Evolutionary conservation across 495 filamentous ascomycete species (phyloP).

Genomic region (Hamigera avellanea): DNA sequence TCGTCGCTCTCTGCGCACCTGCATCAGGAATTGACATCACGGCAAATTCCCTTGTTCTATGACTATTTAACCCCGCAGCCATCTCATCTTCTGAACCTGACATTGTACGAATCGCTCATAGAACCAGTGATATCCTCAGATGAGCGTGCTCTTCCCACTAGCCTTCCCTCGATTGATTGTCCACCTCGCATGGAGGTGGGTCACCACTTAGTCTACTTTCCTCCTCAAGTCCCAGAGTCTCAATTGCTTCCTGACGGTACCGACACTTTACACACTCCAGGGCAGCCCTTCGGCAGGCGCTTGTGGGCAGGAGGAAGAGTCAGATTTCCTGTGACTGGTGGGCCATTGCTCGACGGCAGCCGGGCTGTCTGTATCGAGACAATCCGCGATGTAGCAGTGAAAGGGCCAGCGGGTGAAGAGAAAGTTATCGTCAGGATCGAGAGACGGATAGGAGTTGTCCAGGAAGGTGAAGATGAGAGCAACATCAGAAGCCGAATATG

Average conservation of each 20-base stretch:
- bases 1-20: constrained; percentile 19
- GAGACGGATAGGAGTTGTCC: constrained; percentile 30
- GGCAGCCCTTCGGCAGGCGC: constrained; percentile 51
- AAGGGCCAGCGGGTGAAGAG: constrained; percentile 42
- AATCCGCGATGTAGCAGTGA: constrained; percentile 48
- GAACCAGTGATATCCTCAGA: neutral
- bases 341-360: constrained; percentile 34
- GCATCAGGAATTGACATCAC: constrained; percentile 26
- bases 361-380: constrained; percentile 50
- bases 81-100: constrained; percentile 52
- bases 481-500: constrained; percentile 31
- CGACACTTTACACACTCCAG: constrained; percentile 57
- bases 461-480: constrained; percentile 21
- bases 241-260: constrained; percentile 61
- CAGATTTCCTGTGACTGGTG: constrained; percentile 14
- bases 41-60: constrained; percentile 41
- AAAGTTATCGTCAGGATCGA: constrained; percentile 51
- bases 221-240: constrained; percentile 43
- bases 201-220: constrained; percentile 63
- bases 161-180: constrained; percentile 22
- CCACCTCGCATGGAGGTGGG: constrained; percentile 33
- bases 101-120: constrained; percentile 49
- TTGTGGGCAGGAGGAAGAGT: constrained; percentile 67
- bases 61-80: constrained; percentile 55
- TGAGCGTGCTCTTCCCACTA: constrained; percentile 4